Base-by-base conservation (phyloP, 345 rosid species). In the Trapa bicornis region DNA sequence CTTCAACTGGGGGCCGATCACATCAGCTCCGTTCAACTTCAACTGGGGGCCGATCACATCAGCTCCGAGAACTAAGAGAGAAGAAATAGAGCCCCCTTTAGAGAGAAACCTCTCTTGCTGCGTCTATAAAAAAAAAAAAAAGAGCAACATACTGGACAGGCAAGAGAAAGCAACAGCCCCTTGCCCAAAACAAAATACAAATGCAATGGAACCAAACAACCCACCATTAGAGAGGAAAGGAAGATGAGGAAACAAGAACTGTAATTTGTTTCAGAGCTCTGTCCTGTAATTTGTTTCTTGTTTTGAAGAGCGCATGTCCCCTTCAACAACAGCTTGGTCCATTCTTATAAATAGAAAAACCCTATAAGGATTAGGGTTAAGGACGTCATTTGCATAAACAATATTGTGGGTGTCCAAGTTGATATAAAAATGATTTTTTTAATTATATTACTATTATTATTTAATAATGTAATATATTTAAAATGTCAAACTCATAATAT, bases 181-280 rank as follows among this genome's bases (percentile, higher is more conserved):
- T 3, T 43, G 38, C 58, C 13, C 61, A 60, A 65, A 71, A 68
- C 58, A 74, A 33, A 75, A 71, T 64, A 54, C 37, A 66, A 65
- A 70, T 68, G 70, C 68, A 64, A 71, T 68, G 70, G 70, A 64
- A 67, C 70, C 75, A 75, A 67, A 48, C 47, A 48, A 45, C 29
- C 29, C 29, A 22, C 62, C 67, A 32, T 57, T 57, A 9, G 29
- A 57, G 61, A 41, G 43, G 2, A 8, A 8, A 57, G 36, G 61
- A 57, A 37, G 72, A 70, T 45, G 62, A 70, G 76, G 68, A 77
- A 79, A 80, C 79, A 81, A 80, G 74, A 75, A 80, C 81, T 69
- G 29, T 71, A 72, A 80, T 3, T 74, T 64, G 72, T 62, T 75
- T 73, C 89, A 86, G 90, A 83, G 89, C 75, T 71, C 29, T 75